Evolutionary conservation across 257 asterid species (phyloP).

Genomic region (Nicotiana attenuata): DNA sequence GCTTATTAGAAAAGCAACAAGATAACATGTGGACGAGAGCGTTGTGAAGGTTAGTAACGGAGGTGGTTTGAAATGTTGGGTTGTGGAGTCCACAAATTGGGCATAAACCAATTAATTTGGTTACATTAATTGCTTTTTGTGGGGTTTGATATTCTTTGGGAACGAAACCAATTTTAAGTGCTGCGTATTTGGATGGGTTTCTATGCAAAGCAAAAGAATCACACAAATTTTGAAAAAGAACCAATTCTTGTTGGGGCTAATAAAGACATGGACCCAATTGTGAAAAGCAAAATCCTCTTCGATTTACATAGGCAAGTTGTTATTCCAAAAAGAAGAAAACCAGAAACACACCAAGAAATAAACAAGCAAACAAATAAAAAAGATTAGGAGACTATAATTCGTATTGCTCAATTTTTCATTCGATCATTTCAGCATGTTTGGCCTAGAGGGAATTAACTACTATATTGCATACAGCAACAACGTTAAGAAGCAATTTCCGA

Average conservation of each 20-base stretch:
- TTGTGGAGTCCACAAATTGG: constrained; percentile 22
- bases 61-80: not conserved
- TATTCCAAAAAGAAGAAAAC: not conserved
- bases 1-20: not conserved
- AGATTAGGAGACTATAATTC: not conserved
- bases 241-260: constrained; percentile 42
- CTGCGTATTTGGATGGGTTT: constrained; percentile 53
- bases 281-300: constrained; percentile 24
- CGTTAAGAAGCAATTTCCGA: no score
- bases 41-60: not conserved
- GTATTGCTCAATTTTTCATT: not conserved
- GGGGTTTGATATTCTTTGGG: not conserved
- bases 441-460: not conserved
- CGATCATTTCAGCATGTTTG: not conserved
- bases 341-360: not conserved
- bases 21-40: not conserved
- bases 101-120: constrained; percentile 12
- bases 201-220: constrained; percentile 46
- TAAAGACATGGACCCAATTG: constrained; percentile 50
- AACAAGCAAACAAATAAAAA: not conserved
- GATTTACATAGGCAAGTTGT: not conserved
- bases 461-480: not conserved
- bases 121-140: constrained; percentile 1
- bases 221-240: constrained; percentile 32
- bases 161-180: constrained; percentile 11